These are phyloP conservation scores for Nymphaea colorata DNA, from an alignment of 164 flowering plant genomes.

Conservation along the genomic window DNA sequence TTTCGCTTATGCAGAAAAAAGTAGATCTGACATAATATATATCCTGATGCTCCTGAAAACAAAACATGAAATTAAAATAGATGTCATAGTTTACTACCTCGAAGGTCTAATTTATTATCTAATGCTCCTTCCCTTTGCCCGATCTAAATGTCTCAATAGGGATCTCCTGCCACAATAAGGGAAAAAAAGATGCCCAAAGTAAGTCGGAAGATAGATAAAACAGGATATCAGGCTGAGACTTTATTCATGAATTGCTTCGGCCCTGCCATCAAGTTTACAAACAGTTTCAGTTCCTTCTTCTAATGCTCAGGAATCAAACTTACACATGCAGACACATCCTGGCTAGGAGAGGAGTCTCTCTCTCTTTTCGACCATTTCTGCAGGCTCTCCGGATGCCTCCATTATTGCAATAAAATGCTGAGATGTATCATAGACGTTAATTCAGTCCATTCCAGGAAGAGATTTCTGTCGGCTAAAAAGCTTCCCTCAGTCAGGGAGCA, in stretches of 20 bases:
- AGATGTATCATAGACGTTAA: too few species aligned
- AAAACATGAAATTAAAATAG: not conserved
- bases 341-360: conserved; percentile 14
- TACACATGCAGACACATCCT: conserved; percentile 28
- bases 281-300: conserved; percentile 37
- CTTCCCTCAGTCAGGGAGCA: not conserved
- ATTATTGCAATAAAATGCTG: too few species aligned
- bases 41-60: conserved; percentile 66
- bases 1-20: conserved; percentile 27
- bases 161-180: conserved; percentile 33
- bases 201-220: too few species aligned
- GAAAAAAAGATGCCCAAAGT: too few species aligned
- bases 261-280: conserved; percentile 38
- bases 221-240: too few species aligned
- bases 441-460: not conserved
- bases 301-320: conserved; percentile 55
- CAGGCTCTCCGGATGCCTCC: too few species aligned
- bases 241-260: not conserved
- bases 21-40: conserved; percentile 46
- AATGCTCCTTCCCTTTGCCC: conserved; percentile 43
- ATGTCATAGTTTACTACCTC: conserved; percentile 31
- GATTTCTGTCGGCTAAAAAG: not conserved
- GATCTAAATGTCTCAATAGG: conserved; percentile 32
- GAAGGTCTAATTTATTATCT: conserved; percentile 55
- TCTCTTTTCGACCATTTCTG: too few species aligned